Percentiles rank a stretch among this genome's conserved stretches.
Conservation (phyloP, 331 rosid genomes). For the Acacia pycnantha region DNA sequence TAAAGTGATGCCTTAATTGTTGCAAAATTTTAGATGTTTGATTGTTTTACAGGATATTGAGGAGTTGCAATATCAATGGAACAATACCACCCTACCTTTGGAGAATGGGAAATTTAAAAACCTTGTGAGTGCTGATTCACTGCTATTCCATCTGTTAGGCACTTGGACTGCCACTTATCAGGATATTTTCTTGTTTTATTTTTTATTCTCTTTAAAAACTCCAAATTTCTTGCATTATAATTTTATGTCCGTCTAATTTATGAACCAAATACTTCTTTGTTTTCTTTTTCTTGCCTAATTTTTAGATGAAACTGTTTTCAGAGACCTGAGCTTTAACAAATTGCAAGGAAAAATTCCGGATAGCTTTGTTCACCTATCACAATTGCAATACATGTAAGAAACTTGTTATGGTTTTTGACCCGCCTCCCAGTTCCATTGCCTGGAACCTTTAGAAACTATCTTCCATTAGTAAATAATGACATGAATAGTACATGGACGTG, state of each 20-base stretch:
- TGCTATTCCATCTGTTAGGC: neutral
- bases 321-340: constrained; percentile 27
- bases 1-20: neutral
- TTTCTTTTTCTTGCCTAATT: neutral
- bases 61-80: constrained; percentile 57
- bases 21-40: neutral
- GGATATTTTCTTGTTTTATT: neutral
- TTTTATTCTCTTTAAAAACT: neutral
- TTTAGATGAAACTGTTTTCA: neutral
- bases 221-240: neutral
- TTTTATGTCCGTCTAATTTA: neutral
- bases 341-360: neutral
- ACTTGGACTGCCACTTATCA: neutral
- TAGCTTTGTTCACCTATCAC: neutral
- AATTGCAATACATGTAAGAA: constrained; percentile 33
- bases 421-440: too few species aligned
- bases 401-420: neutral
- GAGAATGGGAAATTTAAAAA: constrained; percentile 18
- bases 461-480: too few species aligned
- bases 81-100: constrained; percentile 37
- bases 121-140: constrained; percentile 36
- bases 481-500: neutral
- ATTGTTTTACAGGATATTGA: constrained; percentile 43
- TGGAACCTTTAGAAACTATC: too few species aligned
- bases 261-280: neutral